Base-by-base conservation (phyloP, 805 yeast genomes). In the Candida qinlingensis region DNA sequence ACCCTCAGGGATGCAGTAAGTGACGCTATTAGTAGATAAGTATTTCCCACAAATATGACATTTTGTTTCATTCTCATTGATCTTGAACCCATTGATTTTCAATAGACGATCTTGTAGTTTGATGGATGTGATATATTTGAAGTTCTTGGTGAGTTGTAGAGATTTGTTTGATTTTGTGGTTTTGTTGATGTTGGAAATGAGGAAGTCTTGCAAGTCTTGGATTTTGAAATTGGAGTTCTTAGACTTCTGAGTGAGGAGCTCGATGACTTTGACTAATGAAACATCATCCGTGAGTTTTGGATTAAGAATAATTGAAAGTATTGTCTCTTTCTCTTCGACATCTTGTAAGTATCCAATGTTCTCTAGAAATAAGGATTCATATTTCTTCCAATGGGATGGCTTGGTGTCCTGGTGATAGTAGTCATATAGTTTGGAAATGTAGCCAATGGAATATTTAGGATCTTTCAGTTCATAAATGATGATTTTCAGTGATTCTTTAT, bases 21-120 rank as follows among this genome's bases (percentile, higher is more conserved):
- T 65, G 1, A 84, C 79, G 42, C 79, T 73, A 52, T 72, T 71
- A 4, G 71, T 72, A 3, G 83, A 83, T 34, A 85, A 66, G 10
- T 69, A 62, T 55, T 80, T 81, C 26, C 70, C 66, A 64, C 96
- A 88, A 13, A 80, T 71, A 3, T 65, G 57, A 60, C 96, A 88
- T n/a, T 39, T 36, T n/a, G 46, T 38, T 30, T 45, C 42, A 44
- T 41, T 42, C 6, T 37, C 39, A 6, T 38, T 8, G 5, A 39
- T 28, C 13, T 31, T 26, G 25, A 42, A 41, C 19, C 40, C 28
- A 29, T 44, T 30, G 7, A 29, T 6, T n/a, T 34, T 25, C n/a
- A 31, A 7, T 12, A 41, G 25, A 25, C 31, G 29, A 6, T 26
- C 10, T 38, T 44, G 42, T 7, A 31, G n/a, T 5, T 30, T 27